Percentiles rank a stretch among this genome's conserved stretches.
Conservation (phyloP, 176 grass and related monocot species). For the Elymus sibiricus region DNA sequence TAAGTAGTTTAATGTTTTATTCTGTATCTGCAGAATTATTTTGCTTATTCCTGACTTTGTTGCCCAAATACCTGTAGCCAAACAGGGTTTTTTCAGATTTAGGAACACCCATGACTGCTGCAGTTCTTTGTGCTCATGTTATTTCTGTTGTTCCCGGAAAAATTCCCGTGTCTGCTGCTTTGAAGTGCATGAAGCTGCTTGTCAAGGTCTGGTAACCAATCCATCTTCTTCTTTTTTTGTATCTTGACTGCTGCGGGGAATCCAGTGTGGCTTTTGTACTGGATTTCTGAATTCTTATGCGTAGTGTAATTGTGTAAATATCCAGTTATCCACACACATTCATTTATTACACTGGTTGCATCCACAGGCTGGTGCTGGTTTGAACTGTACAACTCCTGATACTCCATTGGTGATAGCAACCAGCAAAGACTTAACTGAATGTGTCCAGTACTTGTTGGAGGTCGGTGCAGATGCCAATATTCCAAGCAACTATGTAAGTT, state of each 20-base stretch:
- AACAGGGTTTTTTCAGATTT: conserved; percentile 13
- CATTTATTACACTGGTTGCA: background rate
- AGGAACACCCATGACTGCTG: conserved; percentile 17
- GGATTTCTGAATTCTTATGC: background rate
- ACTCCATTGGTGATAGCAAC: conserved; percentile 39
- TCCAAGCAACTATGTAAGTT: conserved; percentile 25
- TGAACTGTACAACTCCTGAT: conserved; percentile 26
- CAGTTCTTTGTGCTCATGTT: conserved; percentile 25
- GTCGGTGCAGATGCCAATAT: conserved; percentile 38
- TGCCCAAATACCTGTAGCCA: conserved; percentile 11
- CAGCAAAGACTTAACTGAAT: conserved; percentile 15
- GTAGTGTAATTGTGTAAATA: background rate
- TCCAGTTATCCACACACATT: background rate
- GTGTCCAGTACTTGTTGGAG: conserved; percentile 32
- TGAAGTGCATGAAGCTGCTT: conserved; percentile 37
- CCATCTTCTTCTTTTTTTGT: background rate
- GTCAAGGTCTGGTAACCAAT: background rate
- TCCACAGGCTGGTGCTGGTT: conserved; percentile 41
- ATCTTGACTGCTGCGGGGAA: background rate
- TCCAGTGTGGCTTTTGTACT: background rate
- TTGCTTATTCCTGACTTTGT: background rate
- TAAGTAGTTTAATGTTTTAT: background rate
- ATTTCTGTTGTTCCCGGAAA: conserved; percentile 25
- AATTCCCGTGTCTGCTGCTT: conserved; percentile 8
- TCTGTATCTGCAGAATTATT: background rate